Percentiles rank a stretch among this genome's conserved stretches.
Conservation (phyloP, 176 grass and related monocot genomes). For the Zizania latifolia region DNA sequence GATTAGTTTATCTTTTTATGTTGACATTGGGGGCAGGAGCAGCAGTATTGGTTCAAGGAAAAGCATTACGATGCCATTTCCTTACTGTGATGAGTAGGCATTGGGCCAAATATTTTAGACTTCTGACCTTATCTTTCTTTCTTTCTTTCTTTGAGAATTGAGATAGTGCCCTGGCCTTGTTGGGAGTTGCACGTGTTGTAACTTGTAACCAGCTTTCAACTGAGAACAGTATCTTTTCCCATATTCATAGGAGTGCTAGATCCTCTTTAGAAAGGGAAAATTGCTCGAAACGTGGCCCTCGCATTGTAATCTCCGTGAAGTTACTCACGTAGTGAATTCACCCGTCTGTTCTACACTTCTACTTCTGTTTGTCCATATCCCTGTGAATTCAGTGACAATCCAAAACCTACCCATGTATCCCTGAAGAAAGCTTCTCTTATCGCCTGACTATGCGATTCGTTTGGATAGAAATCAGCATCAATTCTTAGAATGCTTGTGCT, state of each 20-base stretch:
- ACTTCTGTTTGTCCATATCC: not conserved
- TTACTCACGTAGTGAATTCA: not conserved
- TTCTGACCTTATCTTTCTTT: not conserved
- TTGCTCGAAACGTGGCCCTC: too few relatives aligned
- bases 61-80: not conserved
- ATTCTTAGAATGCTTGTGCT: too few relatives aligned
- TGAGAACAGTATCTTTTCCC: not conserved
- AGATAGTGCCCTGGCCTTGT: not conserved
- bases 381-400: slow-evolving; percentile 6
- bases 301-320: not conserved
- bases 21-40: not conserved
- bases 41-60: not conserved
- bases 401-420: too few relatives aligned
- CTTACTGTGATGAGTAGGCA: not conserved
- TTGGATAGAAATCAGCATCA: too few relatives aligned
- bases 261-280: not conserved
- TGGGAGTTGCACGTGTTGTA: not conserved
- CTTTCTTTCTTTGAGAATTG: too few relatives aligned
- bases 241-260: not conserved
- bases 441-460: too few relatives aligned
- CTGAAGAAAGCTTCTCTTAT: too few relatives aligned
- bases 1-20: slow-evolving; percentile 6
- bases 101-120: not conserved
- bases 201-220: not conserved
- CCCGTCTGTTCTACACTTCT: too few relatives aligned